A percentile compares a stretch with the other conserved stretches of the same genome.
phyloP scores from a whole-genome alignment of 257 asterid genomes.

The Nicotiana knightiana region DNA sequence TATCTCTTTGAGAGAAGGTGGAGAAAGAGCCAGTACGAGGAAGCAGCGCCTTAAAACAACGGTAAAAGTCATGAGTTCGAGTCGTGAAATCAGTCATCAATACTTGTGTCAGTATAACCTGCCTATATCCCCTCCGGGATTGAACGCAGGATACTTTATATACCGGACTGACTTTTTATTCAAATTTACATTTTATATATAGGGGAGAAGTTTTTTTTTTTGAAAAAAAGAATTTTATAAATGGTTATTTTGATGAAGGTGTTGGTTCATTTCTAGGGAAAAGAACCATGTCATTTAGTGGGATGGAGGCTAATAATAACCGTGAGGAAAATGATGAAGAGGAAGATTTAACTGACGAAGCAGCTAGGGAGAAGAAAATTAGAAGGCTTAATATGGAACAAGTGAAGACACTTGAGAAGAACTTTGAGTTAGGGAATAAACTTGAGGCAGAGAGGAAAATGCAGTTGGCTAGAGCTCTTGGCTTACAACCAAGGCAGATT shows the following conservation, averaged over 20 bases:
- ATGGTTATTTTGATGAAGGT: background rate
- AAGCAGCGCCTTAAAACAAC: no score
- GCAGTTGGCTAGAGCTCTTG: slow-evolving; percentile 56
- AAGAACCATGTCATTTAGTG: slow-evolving; percentile 33
- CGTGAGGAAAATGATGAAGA: slow-evolving; percentile 16
- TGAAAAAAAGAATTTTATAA: background rate
- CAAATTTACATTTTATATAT: no score
- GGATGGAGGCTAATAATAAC: slow-evolving; percentile 15
- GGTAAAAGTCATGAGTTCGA: no score
- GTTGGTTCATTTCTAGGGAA: slow-evolving; percentile 27
- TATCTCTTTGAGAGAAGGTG: no score
- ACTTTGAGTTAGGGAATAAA: slow-evolving; percentile 50
- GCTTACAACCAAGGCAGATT: slow-evolving; percentile 54
- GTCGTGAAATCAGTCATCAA: no score
- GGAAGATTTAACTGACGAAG: slow-evolving; percentile 40
- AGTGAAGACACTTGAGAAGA: slow-evolving; percentile 55
- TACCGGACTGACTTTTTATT: no score
- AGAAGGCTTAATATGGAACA: slow-evolving; percentile 59
- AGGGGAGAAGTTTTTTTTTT: background rate
- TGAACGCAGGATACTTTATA: no score
- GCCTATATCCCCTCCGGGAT: no score
- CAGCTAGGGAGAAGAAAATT: slow-evolving; percentile 39
- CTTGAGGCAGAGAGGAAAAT: slow-evolving; percentile 56
- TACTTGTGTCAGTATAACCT: no score
- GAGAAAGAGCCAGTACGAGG: no score